Conservation (phyloP, 78 protist species). For the slime mould (Dictyostelium discoideum) region DNA sequence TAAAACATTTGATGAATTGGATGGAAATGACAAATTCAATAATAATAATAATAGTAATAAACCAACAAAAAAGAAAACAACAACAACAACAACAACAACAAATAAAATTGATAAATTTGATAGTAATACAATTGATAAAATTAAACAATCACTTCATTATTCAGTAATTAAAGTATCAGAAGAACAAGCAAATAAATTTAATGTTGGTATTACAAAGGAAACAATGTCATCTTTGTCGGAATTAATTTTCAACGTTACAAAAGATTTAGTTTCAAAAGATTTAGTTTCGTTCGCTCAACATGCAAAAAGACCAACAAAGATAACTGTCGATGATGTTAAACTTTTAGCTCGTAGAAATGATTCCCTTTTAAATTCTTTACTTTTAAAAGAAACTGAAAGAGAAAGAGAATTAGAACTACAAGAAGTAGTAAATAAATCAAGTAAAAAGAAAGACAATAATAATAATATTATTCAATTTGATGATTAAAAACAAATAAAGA, state of each 20-base stretch:
- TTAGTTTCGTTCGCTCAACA: neutral
- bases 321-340: neutral
- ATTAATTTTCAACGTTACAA: neutral
- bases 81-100: neutral
- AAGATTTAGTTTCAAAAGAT: neutral
- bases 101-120: neutral
- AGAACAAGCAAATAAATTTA: neutral
- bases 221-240: neutral
- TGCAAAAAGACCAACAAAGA: neutral
- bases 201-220: neutral
- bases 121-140: neutral
- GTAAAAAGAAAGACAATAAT: neutral
- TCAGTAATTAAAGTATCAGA: neutral
- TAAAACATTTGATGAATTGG: neutral
- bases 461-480: neutral
- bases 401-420: neutral
- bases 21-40: neutral
- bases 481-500: neutral
- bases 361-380: neutral
- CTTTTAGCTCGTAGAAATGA: slow-evolving; percentile 7
- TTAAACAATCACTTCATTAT: neutral
- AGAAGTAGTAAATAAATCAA: neutral
- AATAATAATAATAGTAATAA: neutral
- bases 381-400: neutral
- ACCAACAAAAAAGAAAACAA: neutral